These are phyloP conservation scores for Lojkania enalia DNA, from an alignment of 2,329 filamentous ascomycete species.

Conservation along the genomic window DNA sequence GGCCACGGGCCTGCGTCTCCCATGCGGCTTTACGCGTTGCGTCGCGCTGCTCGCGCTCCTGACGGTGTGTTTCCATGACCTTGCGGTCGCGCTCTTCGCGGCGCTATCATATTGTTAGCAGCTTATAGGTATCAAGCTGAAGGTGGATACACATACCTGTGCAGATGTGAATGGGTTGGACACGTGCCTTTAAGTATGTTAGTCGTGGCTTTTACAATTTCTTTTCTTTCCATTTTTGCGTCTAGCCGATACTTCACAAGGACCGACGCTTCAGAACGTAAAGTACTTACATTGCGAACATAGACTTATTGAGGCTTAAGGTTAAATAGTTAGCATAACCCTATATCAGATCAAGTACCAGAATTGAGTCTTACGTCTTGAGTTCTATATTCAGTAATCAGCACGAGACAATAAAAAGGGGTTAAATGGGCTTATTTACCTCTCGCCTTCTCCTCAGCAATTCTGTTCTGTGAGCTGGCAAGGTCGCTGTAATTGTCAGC, in stretches of 20 bases:
- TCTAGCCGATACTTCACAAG: too few relatives aligned
- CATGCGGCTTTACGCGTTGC: conserved; percentile 58
- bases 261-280: too few relatives aligned
- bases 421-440: too few relatives aligned
- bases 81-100: conserved; percentile 61
- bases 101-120: too few relatives aligned
- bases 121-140: conserved; percentile 69
- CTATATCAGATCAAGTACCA: too few relatives aligned
- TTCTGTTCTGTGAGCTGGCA: conserved; percentile 73
- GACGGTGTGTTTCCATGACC: conserved; percentile 65
- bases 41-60: conserved; percentile 60
- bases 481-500: conserved; percentile 81
- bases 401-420: too few relatives aligned
- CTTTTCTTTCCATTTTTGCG: too few relatives aligned
- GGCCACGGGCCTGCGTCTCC: conserved; percentile 33
- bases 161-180: conserved; percentile 15
- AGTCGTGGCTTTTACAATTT: too few relatives aligned
- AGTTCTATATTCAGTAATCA: too few relatives aligned
- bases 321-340: too few relatives aligned
- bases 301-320: conserved; percentile 73
- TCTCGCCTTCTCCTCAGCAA: conserved; percentile 77
- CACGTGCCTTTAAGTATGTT: too few relatives aligned
- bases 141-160: conserved; percentile 47
- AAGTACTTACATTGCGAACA: conserved; percentile 91
- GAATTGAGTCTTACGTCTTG: conserved; percentile 58